Conservation (phyloP, 495 filamentous ascomycete genomes). For the Daldinia loculata region DNA sequence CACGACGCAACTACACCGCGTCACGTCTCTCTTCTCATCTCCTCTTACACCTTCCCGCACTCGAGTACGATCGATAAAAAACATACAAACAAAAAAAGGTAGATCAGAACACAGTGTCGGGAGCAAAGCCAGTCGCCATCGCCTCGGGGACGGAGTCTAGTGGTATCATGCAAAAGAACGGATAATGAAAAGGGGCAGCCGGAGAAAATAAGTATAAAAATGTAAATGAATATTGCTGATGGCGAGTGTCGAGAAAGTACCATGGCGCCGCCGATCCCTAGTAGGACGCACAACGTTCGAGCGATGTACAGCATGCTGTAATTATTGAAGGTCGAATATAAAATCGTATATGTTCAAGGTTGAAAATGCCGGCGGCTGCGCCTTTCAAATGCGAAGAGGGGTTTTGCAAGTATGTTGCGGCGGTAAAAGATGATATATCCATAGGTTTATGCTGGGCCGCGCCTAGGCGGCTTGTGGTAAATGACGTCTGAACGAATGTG, state of each 20-base stretch:
- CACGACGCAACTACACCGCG: not conserved
- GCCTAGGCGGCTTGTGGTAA: slow-evolving; percentile 25
- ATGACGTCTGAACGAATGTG: slow-evolving; percentile 18
- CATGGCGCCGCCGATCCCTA: slow-evolving; percentile 14
- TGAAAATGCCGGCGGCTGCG: slow-evolving; percentile 33
- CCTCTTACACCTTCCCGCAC: slow-evolving; percentile 6
- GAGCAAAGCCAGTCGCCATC: slow-evolving; percentile 17
- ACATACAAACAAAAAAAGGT: slow-evolving; percentile 13
- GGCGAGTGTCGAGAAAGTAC: slow-evolving; percentile 23
- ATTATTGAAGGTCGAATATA: slow-evolving; percentile 29
- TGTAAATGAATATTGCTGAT: slow-evolving; percentile 5
- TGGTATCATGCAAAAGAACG: slow-evolving; percentile 44
- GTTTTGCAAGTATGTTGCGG: slow-evolving; percentile 19
- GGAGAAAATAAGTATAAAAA: slow-evolving; percentile 11
- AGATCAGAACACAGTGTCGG: slow-evolving; percentile 17
- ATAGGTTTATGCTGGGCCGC: slow-evolving; percentile 25
- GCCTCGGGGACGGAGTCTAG: slow-evolving; percentile 28
- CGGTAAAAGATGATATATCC: slow-evolving; percentile 22
- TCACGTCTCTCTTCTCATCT: not conserved
- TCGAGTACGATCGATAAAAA: slow-evolving; percentile 5
- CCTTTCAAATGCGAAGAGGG: slow-evolving; percentile 41
- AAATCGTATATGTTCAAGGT: slow-evolving; percentile 35
- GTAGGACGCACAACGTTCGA: slow-evolving; percentile 35
- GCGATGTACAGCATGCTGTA: slow-evolving; percentile 38
- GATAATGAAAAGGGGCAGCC: slow-evolving; percentile 29